A percentile compares a stretch with the other conserved stretches of the same genome.
Evolutionary conservation across 129 eudicot genomes (phyloP).

Genomic region (Flaveria sonorensis): DNA sequence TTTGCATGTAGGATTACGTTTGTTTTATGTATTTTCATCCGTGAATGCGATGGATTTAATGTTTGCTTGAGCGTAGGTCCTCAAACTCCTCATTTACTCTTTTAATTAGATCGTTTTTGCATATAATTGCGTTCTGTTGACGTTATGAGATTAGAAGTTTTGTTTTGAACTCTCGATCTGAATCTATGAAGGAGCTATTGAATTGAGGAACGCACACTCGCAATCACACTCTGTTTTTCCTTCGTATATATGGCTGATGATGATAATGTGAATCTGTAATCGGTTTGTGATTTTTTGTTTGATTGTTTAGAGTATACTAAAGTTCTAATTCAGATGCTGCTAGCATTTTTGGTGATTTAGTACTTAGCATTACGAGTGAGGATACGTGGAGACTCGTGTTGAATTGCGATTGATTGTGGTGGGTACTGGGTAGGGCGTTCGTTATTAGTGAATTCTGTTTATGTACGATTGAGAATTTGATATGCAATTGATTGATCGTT

Average conservation of each 20-base stretch:
- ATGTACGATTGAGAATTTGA: constrained; percentile 23
- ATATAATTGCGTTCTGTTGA: too few species aligned
- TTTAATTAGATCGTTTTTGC: too few species aligned
- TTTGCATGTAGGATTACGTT: background rate
- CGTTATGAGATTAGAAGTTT: background rate
- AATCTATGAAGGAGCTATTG: background rate
- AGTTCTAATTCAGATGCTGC: too few species aligned
- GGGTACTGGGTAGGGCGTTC: background rate
- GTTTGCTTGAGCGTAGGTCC: too few species aligned
- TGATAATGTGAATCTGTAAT: background rate
- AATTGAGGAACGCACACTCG: background rate
- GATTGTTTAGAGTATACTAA: too few species aligned
- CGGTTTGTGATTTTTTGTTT: too few species aligned
- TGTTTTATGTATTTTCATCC: background rate
- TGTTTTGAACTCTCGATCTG: constrained; percentile 8
- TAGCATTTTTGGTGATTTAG: too few species aligned
- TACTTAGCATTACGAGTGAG: too few species aligned
- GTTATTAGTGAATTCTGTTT: background rate
- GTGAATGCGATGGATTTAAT: background rate
- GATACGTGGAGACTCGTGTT: too few species aligned
- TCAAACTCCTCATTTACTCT: too few species aligned
- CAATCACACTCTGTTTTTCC: background rate
- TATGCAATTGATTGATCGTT: background rate
- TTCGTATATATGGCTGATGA: background rate
- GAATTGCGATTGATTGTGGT: background rate